Base-by-base conservation (phyloP, 352 stramenopile genomes). In the Globisporangium apiculatum region DNA sequence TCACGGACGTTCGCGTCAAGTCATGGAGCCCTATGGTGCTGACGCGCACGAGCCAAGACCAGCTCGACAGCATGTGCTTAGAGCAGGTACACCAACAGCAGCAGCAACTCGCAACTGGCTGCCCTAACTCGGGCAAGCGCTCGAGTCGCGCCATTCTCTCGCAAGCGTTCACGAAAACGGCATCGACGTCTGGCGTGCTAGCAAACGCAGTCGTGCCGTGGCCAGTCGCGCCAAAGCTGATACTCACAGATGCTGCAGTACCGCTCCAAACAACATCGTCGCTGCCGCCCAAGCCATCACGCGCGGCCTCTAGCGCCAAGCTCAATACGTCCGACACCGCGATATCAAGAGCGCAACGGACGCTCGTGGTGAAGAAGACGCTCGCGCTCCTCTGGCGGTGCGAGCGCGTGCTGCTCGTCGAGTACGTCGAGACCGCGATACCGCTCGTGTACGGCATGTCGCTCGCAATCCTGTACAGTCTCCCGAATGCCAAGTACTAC, bases 371-470 rank as follows among this genome's bases (percentile, higher is more conserved):
- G 46, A 54, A 46, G 45, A 53, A 61, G 15, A 14, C 40, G n/a
- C 47, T 61, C 36, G 47, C 12, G 17, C 17, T 55, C n/a, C 47
- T 61, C n/a, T 43, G 24, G 5, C 17, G 37, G 4, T 55, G 45
- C 38, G 55, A 61, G 35, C 12, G 40, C 17, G 36, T 55, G n/a
- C 48, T 61, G 12, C 49, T 61, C 3, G 46, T 55, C 17, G 56
- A 61, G 56, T 56, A 43, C 41, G 38, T 61, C 48, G 56, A 61
- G 24, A 48, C 15, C 2, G 48, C 38, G 8, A 36, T 55, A 7
- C 47, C 56, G 10, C 37, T 54, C 5, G 9, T 55, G 35, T 61
- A 54, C 15, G 49, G 11, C 0, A 41, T 49, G 4, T 51, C 42
- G 12, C 42, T 61, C 12, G 40, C 45, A 5, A 55, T 50, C 15